Conservation (phyloP, 768 basidiomycete species). For the Trametes coccinea region DNA sequence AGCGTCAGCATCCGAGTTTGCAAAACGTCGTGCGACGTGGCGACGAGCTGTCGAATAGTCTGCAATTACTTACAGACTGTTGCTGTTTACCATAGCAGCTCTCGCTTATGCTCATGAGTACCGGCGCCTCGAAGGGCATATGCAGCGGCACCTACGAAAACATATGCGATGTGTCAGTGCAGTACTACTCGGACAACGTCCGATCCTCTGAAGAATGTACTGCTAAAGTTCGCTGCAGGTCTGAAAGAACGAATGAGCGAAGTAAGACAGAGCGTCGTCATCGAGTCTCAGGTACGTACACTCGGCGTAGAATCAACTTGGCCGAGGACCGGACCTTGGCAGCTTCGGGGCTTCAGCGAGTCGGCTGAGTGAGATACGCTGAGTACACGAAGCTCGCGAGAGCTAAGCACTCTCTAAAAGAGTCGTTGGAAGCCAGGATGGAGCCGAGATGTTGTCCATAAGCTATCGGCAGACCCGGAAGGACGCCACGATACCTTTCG, state of each 20-base stretch:
- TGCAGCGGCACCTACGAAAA: no score
- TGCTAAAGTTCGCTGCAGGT: no score
- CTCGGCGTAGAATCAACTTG: neutral
- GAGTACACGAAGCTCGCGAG: constrained; percentile 1
- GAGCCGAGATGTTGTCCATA: neutral
- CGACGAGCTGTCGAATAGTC: no score
- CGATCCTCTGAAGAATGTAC: no score
- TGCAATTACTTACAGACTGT: no score
- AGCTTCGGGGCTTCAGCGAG: neutral
- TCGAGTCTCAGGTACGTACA: neutral
- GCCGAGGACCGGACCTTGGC: neutral
- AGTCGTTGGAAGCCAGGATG: neutral
- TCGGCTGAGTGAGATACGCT: neutral
- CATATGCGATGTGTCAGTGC: no score
- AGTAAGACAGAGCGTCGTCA: neutral
- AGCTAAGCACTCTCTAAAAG: neutral
- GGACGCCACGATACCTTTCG: neutral
- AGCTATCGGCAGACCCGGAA: neutral
- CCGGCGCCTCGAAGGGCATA: no score
- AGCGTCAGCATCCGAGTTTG: no score
- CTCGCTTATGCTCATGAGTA: no score
- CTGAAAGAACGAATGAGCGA: neutral
- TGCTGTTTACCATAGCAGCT: no score
- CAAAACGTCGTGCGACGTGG: no score
- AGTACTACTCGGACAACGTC: no score